Percentiles rank a stretch among this genome's conserved stretches.
These are phyloP conservation scores for Pterocarpus macrocarpus DNA, from an alignment of 306 rosid genomes.

Conservation along the genomic window DNA sequence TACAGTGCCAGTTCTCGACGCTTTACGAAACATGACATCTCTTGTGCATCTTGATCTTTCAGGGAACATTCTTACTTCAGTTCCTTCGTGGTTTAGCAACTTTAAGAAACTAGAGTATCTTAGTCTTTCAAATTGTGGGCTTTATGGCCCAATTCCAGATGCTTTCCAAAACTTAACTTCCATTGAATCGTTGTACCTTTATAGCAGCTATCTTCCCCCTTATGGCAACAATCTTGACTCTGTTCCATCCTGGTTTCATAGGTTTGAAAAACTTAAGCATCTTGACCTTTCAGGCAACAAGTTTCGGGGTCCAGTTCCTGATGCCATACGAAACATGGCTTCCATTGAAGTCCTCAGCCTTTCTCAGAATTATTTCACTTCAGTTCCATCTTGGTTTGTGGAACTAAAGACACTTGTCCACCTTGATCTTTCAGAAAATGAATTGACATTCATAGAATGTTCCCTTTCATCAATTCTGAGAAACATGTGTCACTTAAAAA, in stretches of 20 bases:
- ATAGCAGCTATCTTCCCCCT: background rate
- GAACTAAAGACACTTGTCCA: background rate
- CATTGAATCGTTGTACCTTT: background rate
- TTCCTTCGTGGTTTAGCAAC: conserved; percentile 16
- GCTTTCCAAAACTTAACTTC: background rate
- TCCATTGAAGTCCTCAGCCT: background rate
- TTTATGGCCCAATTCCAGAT: background rate
- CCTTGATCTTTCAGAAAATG: background rate
- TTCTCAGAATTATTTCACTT: background rate
- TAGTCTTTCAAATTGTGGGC: background rate
- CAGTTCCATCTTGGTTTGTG: conserved; percentile 26
- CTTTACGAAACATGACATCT: conserved; percentile 35
- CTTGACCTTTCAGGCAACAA: background rate
- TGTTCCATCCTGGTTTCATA: background rate
- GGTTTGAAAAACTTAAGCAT: background rate
- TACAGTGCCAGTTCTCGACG: background rate
- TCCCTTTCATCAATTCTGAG: background rate
- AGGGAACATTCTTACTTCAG: background rate
- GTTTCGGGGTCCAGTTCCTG: background rate
- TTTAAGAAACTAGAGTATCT: background rate
- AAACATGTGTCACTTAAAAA: background rate
- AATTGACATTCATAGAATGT: background rate
- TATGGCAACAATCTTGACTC: background rate
- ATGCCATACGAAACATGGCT: background rate
- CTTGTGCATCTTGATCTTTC: conserved; percentile 27